A percentile compares a stretch with the other conserved stretches of the same genome.
These are phyloP conservation scores for Actinidia chinensis DNA, from an alignment of 179 eudicot species.

Conservation along the genomic window DNA sequence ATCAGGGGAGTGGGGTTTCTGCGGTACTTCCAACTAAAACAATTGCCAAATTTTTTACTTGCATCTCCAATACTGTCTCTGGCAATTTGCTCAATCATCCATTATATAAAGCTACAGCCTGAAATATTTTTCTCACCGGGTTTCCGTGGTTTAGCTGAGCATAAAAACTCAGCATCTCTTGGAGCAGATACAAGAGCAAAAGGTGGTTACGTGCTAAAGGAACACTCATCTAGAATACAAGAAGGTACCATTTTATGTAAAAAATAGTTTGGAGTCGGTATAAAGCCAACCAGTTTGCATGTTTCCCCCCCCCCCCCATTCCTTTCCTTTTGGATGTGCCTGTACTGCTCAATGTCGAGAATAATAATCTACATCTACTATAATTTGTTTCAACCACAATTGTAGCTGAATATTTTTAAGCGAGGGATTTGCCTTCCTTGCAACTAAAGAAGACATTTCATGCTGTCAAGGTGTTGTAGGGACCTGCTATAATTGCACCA, in stretches of 20 bases:
- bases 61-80: constrained; percentile 81
- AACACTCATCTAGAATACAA: constrained; percentile 17
- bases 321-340: not conserved
- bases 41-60: constrained; percentile 87
- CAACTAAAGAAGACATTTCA: not conserved
- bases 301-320: not conserved
- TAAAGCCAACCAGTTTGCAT: not conserved
- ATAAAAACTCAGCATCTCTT: constrained; percentile 24
- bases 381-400: constrained; percentile 9
- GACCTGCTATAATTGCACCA: not conserved
- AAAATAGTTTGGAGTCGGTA: not conserved
- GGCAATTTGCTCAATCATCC: constrained; percentile 57
- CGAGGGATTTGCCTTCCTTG: not conserved
- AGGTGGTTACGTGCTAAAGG: constrained; percentile 5
- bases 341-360: not conserved
- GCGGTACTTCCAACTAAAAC: constrained; percentile 76
- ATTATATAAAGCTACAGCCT: constrained; percentile 58
- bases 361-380: not conserved
- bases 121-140: constrained; percentile 69
- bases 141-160: constrained; percentile 37
- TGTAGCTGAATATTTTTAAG: not conserved
- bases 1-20: constrained; percentile 93
- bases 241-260: constrained; percentile 6
- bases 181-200: constrained; percentile 22
- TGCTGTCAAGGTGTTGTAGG: not conserved